Evolutionary conservation across 805 yeast genomes (phyloP).

Genomic region (Kodamaea nitidulidarum): DNA sequence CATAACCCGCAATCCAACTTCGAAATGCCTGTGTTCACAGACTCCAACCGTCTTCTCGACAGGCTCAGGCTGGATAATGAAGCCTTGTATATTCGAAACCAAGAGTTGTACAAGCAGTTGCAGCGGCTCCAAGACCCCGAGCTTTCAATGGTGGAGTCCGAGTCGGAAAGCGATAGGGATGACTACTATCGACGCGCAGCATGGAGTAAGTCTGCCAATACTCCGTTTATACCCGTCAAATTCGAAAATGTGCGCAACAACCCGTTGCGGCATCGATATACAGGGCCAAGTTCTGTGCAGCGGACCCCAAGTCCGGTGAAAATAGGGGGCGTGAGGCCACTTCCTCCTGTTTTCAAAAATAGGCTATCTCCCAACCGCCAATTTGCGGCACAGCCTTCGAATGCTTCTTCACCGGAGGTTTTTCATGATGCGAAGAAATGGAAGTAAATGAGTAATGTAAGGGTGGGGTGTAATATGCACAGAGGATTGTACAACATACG

Average conservation of each 20-base stretch:
- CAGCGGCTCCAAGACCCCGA: slow-evolving; percentile 8
- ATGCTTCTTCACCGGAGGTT: not conserved
- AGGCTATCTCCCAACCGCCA: too few relatives aligned
- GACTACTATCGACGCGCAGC: slow-evolving; percentile 7
- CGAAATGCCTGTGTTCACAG: slow-evolving; percentile 10
- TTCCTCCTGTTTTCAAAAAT: slow-evolving; percentile 1
- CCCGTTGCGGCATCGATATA: not conserved
- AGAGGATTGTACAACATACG: too few relatives aligned
- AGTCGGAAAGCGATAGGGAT: slow-evolving; percentile 7
- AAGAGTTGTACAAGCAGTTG: slow-evolving; percentile 10
- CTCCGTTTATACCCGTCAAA: slow-evolving; percentile 11
- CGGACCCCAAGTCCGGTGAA: slow-evolving; percentile 11
- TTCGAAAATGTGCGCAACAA: slow-evolving; percentile 5
- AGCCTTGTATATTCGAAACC: slow-evolving; percentile 9
- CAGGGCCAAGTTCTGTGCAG: not conserved
- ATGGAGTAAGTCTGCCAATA: slow-evolving; percentile 10
- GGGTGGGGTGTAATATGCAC: too few relatives aligned
- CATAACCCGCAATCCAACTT: slow-evolving; percentile 8
- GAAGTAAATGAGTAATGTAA: not conserved
- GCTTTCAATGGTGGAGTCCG: slow-evolving; percentile 5
- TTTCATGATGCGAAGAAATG: not conserved
- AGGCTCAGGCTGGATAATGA: slow-evolving; percentile 12
- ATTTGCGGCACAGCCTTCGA: too few relatives aligned
- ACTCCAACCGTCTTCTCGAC: slow-evolving; percentile 12
- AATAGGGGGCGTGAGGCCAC: not conserved